Evolutionary conservation across 2,329 filamentous ascomycete genomes (phyloP).

Genomic region (Scytalidium sp.): DNA sequence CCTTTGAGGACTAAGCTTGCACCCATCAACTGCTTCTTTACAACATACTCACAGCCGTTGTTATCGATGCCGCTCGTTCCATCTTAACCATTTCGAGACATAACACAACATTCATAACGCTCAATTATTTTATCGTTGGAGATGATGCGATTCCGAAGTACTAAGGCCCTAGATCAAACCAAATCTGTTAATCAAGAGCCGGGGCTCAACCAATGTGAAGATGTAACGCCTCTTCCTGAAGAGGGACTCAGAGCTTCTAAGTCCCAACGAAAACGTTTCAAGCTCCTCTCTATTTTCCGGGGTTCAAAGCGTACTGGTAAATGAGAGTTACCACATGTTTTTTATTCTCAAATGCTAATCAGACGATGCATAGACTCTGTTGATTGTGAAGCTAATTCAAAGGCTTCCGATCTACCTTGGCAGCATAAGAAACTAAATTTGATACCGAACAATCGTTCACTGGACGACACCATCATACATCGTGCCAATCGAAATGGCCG

Average conservation of each 20-base stretch:
- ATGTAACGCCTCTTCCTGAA: no score
- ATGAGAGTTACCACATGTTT: no score
- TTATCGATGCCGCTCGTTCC: background rate
- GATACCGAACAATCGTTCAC: slow-evolving; percentile 23
- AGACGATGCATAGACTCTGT: background rate
- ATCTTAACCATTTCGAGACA: background rate
- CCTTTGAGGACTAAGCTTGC: no score
- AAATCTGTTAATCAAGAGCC: no score
- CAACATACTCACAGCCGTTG: no score
- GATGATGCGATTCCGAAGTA: background rate
- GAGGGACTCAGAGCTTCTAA: background rate
- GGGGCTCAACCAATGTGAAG: no score
- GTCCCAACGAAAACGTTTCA: background rate
- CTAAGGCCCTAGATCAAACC: background rate
- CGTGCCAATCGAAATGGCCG: slow-evolving; percentile 35
- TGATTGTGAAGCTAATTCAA: background rate
- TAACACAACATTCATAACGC: background rate
- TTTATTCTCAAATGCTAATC: background rate
- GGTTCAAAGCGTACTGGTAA: background rate
- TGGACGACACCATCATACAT: slow-evolving; percentile 41
- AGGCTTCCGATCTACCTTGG: background rate
- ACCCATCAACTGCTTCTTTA: no score
- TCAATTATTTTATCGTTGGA: background rate
- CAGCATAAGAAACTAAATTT: background rate
- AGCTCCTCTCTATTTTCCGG: background rate